Percentiles rank a stretch among this genome's conserved stretches.
Conservation (phyloP, 305 asterid genomes). For the Solanum hybrid region DNA sequence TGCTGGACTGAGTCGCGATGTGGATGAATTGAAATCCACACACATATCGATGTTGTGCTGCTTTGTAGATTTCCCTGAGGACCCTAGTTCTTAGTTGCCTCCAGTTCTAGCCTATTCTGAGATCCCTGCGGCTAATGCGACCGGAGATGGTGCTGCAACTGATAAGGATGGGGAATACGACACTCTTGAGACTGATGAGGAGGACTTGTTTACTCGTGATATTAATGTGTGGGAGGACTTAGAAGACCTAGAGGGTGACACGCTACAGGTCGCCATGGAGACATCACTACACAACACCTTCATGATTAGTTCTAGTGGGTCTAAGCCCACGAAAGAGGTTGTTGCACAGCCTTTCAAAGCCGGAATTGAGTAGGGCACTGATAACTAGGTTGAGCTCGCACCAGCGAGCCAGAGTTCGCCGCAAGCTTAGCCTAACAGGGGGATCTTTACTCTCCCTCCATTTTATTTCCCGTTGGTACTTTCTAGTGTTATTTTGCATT, state of each 20-base stretch:
- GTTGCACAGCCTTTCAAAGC: too few species aligned
- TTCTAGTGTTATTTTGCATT: too few species aligned
- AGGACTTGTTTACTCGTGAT: not conserved
- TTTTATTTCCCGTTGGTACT: too few species aligned
- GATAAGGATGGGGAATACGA: too few species aligned
- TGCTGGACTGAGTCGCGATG: accelerated
- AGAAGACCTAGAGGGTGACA: not conserved
- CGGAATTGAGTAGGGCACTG: too few species aligned
- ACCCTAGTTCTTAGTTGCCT: not conserved
- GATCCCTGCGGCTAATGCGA: not conserved
- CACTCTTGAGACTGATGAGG: not conserved
- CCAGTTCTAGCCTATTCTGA: not conserved
- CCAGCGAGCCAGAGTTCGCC: too few species aligned
- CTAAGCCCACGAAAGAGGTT: too few species aligned
- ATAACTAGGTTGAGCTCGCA: too few species aligned
- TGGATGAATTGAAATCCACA: not conserved
- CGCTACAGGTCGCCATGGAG: not conserved
- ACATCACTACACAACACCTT: not conserved
- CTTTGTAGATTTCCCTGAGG: not conserved
- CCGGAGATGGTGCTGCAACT: too few species aligned
- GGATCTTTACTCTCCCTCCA: too few species aligned
- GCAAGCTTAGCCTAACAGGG: too few species aligned
- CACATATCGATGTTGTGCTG: not conserved
- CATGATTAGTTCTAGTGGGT: too few species aligned
- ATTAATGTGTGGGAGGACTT: not conserved